Conservation (phyloP, 371 early-diverging fungal species). For the Mucor indicus region DNA sequence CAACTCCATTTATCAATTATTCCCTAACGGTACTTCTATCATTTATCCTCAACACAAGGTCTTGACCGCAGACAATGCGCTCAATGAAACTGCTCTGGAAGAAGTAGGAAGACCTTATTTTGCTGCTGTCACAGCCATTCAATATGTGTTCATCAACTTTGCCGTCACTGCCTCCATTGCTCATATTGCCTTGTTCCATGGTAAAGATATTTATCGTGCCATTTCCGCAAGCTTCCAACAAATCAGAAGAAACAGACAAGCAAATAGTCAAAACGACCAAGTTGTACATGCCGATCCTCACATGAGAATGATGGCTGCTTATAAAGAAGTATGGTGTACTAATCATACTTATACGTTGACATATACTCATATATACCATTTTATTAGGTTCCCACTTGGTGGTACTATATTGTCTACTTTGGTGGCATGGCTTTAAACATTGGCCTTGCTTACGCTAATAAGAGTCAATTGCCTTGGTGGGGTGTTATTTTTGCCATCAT, state of each 20-base stretch:
- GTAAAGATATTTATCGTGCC: slow-evolving; percentile 17
- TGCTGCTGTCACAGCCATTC: slow-evolving; percentile 22
- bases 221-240: neutral
- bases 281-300: slow-evolving; percentile 37
- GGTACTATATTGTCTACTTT: slow-evolving; percentile 66
- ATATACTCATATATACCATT: neutral
- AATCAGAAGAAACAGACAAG: too few species aligned
- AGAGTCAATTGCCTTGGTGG: slow-evolving; percentile 66
- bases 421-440: slow-evolving; percentile 62
- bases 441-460: slow-evolving; percentile 53
- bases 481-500: slow-evolving; percentile 67
- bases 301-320: slow-evolving; percentile 40
- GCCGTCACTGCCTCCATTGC: slow-evolving; percentile 52
- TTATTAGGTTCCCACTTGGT: slow-evolving; percentile 64
- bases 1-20: slow-evolving; percentile 30
- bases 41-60: slow-evolving; percentile 41
- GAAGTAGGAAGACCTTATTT: slow-evolving; percentile 39
- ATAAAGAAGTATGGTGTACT: slow-evolving; percentile 52
- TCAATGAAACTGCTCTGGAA: slow-evolving; percentile 32
- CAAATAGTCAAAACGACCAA: too few species aligned
- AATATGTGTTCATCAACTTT: slow-evolving; percentile 36
- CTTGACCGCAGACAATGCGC: slow-evolving; percentile 31
- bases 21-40: slow-evolving; percentile 20
- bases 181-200: slow-evolving; percentile 49
- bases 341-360: too few species aligned